Base-by-base conservation (phyloP, 2,329 filamentous ascomycete species). In the Aureobasidium sp. region DNA sequence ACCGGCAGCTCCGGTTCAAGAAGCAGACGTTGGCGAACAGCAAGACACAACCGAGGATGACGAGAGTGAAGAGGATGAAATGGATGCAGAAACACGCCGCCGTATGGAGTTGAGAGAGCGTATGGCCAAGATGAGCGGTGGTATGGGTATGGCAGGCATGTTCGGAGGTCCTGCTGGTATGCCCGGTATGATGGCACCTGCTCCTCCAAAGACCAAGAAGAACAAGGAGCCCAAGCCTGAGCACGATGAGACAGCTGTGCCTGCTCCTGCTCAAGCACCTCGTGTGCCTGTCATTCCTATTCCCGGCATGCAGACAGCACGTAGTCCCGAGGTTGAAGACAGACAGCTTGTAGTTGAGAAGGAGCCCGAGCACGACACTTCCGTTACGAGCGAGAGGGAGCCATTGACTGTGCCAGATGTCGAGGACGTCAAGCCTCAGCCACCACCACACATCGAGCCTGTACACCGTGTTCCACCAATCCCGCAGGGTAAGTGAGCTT, bases 41-140 rank as follows among this genome's bases (percentile, higher is more conserved):
- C 77, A 81, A 61, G 78, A 79, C 50, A 67, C 68, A 27, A 77
- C 78, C 13, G 75, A 75, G 39, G 84, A 84, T 3, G 85, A 85
- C 15, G 87, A 87, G n/a, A 88, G 89, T 24, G 88, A 91, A 36
- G 90, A 92, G 52, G 89, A 92, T 32, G 90, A 96, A 17, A 80
- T 95, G 57, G 92, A 97, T 70, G 91, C 92, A 0, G 94, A 99
- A 73, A 82, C 90, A 26, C 87, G 85, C 67, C 87, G 92, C 59
- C 89, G 88, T 72, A 87, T 96, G 76, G 93, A 97, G 72, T 81
- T 99, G 36, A 86, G 94, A 64, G 92, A 94, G 65, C 86, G 94
- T 69, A 99, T 99, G 91, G 94, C 94, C 50, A 97, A 96, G 77
- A 94, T 99, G 88, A 96, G 93, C 68, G 93, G 93, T 61, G 93